Conservation (phyloP, 768 basidiomycete species). For the Suillus bovinus region DNA sequence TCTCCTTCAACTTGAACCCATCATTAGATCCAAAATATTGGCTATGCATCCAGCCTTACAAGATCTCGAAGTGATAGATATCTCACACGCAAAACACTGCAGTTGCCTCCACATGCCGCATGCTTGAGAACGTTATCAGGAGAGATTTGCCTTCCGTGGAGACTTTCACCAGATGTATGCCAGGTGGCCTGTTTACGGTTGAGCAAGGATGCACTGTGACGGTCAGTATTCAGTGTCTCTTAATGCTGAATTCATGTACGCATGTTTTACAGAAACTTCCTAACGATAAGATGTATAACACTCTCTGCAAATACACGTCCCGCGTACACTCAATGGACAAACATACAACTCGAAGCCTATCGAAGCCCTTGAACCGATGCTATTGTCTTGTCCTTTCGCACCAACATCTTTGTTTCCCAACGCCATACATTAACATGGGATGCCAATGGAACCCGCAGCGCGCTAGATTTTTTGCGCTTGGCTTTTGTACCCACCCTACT, state of each 20-base stretch:
- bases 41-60: neutral
- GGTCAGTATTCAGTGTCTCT: no score
- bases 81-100: slow-evolving; percentile 1
- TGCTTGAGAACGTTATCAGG: slow-evolving; percentile 23
- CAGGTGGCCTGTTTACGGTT: no score
- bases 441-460: slow-evolving; percentile 19
- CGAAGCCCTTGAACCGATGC: slow-evolving; percentile 1
- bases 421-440: slow-evolving; percentile 23
- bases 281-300: no score
- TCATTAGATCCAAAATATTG: neutral
- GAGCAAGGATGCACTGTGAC: no score
- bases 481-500: slow-evolving; percentile 23
- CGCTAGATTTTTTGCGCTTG: slow-evolving; percentile 23
- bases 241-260: no score
- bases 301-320: no score
- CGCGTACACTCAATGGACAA: neutral
- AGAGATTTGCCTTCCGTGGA: no score
- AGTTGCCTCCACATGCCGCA: slow-evolving; percentile 24
- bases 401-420: slow-evolving; percentile 23
- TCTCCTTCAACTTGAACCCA: no score
- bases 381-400: slow-evolving; percentile 16
- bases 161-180: no score
- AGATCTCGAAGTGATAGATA: neutral
- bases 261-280: no score
- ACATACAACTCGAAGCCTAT: rapidly evolving